These are phyloP conservation scores for Alternaria incomplexa DNA, from an alignment of 2,329 filamentous ascomycete species.

Conservation along the genomic window DNA sequence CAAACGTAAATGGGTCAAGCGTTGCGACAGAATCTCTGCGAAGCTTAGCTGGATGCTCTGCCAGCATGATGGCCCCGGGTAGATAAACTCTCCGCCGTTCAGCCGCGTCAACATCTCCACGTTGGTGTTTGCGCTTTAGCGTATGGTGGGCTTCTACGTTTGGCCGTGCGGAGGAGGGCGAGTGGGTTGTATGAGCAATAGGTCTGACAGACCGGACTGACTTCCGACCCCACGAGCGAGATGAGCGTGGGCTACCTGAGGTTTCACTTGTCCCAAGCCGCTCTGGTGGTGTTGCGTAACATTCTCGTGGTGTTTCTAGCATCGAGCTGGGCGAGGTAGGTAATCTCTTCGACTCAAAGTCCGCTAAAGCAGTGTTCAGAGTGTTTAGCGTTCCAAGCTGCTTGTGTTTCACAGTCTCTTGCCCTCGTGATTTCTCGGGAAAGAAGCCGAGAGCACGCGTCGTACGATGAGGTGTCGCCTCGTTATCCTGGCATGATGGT, in stretches of 20 bases:
- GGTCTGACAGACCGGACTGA: conserved; percentile 16
- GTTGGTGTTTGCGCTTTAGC: background rate
- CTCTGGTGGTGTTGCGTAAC: conserved; percentile 28
- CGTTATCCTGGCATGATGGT: background rate
- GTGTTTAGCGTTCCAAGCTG: conserved; percentile 30
- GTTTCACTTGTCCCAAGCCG: conserved; percentile 6
- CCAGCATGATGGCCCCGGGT: conserved; percentile 52
- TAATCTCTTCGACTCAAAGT: conserved; percentile 19
- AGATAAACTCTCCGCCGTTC: conserved; percentile 41
- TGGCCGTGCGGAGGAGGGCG: conserved; percentile 7
- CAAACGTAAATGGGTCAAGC: conserved; percentile 46
- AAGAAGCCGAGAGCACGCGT: conserved; percentile 15
- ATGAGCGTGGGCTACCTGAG: conserved; percentile 12
- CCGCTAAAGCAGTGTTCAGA: conserved; percentile 31
- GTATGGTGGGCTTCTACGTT: conserved; percentile 17
- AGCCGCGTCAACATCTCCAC: conserved; percentile 1
- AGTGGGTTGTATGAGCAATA: conserved; percentile 11
- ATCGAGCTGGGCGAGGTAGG: conserved; percentile 37
- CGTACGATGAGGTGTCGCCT: background rate
- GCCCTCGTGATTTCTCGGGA: conserved; percentile 27
- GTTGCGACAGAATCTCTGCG: conserved; percentile 51
- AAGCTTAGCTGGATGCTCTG: conserved; percentile 32
- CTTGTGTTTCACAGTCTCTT: conserved; percentile 27
- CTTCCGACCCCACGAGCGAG: conserved; percentile 8
- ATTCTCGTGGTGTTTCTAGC: conserved; percentile 36